These are phyloP conservation scores for Aspergillus biplanus DNA, from an alignment of 495 filamentous ascomycete genomes.

Conservation along the genomic window DNA sequence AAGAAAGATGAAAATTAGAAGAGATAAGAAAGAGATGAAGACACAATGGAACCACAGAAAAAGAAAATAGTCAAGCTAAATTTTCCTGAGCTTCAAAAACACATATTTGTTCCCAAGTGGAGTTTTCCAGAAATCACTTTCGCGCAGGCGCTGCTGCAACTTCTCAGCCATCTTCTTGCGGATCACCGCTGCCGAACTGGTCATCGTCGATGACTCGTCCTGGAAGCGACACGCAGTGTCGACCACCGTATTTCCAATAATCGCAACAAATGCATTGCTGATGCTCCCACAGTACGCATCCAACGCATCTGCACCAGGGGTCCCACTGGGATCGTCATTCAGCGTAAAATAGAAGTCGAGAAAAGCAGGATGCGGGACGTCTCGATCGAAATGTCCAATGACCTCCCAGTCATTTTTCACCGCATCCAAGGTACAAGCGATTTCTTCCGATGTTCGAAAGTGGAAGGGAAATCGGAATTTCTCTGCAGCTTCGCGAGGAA, in stretches of 20 bases:
- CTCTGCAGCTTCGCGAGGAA: slow-evolving; percentile 5
- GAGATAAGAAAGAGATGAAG: background rate
- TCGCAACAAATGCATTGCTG: slow-evolving; percentile 10
- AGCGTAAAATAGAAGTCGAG: slow-evolving; percentile 6
- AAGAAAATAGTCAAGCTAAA: background rate
- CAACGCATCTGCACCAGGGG: slow-evolving; percentile 5
- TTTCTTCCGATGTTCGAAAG: slow-evolving; percentile 9
- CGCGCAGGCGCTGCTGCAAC: slow-evolving; percentile 6
- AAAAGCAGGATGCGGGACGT: slow-evolving; percentile 10
- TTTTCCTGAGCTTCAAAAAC: slow-evolving; percentile 14
- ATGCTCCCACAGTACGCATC: slow-evolving; percentile 6
- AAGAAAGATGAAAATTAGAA: background rate
- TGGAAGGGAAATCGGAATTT: slow-evolving; percentile 15
- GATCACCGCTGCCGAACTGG: slow-evolving; percentile 1
- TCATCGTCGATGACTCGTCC: background rate
- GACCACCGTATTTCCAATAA: slow-evolving; percentile 17
- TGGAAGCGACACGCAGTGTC: slow-evolving; percentile 10
- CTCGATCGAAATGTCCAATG: slow-evolving; percentile 11
- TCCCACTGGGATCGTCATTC: background rate
- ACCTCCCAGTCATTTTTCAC: slow-evolving; percentile 9
- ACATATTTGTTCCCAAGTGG: slow-evolving; percentile 16
- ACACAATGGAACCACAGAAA: background rate
- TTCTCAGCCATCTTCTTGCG: slow-evolving; percentile 10
- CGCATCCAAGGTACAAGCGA: slow-evolving; percentile 3
- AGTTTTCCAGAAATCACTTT: slow-evolving; percentile 13